A percentile compares a stretch with the other conserved stretches of the same genome.
These are phyloP conservation scores for Botrytis medusae DNA, from an alignment of 2,329 filamentous ascomycete genomes.

Conservation along the genomic window DNA sequence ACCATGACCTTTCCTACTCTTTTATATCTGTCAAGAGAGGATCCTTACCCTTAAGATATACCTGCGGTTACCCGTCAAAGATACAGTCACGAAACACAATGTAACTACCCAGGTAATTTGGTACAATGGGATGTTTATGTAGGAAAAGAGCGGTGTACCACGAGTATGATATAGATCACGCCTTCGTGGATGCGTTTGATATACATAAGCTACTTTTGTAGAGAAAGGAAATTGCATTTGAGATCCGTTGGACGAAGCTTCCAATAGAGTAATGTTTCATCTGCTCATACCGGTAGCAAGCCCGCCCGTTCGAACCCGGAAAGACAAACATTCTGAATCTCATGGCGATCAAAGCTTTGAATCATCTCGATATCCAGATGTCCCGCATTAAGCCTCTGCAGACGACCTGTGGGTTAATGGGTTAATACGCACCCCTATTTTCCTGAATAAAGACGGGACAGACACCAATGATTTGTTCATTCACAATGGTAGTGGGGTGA, in stretches of 20 bases:
- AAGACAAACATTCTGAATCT: neutral
- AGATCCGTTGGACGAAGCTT: constrained; percentile 13
- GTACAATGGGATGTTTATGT: neutral
- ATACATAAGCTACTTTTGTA: neutral
- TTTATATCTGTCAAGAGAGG: neutral
- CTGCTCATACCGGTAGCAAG: neutral
- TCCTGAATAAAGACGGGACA: neutral
- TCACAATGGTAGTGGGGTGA: neutral
- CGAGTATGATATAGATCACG: neutral
- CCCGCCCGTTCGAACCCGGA: neutral
- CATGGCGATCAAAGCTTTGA: constrained; percentile 9
- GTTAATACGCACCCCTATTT: neutral
- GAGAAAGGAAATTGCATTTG: neutral
- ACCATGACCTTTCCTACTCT: neutral
- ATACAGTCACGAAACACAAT: neutral
- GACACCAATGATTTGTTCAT: neutral
- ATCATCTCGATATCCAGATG: neutral
- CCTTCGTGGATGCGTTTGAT: neutral
- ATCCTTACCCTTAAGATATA: neutral
- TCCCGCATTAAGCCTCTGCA: constrained; percentile 3
- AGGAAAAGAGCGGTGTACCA: constrained; percentile 14
- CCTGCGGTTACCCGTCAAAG: neutral
- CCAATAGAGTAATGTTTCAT: constrained; percentile 8
- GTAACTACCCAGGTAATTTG: neutral
- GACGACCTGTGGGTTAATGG: neutral